Base-by-base conservation (phyloP, 371 early-diverging fungal genomes). In the Parasitella parasitica region DNA sequence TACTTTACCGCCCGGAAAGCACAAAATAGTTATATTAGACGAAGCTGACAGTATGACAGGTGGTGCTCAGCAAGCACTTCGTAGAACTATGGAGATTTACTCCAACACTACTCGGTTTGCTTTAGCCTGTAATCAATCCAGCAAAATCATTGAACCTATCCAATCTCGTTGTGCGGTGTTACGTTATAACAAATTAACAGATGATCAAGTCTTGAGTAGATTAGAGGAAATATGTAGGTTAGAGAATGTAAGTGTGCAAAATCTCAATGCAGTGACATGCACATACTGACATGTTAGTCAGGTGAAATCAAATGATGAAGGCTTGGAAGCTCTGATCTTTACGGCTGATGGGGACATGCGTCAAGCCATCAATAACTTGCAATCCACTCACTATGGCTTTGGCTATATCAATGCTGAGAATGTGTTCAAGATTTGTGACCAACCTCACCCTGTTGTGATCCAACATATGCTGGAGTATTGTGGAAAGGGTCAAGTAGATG, bases 271-370 rank as follows among this genome's bases (percentile, higher is more conserved):
- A 39, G 16, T 39, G 39, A 39, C 39, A 39, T 39, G 39, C n/a
- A n/a, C n/a, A n/a, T n/a, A n/a, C n/a, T n/a, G n/a, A n/a, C n/a
- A n/a, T n/a, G n/a, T n/a, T n/a, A n/a, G n/a, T n/a, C 69, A 85
- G 90, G 95, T 96, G 28, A 72, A 86, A 52, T 89, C 88, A 72
- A 91, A 76, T 20, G 89, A 93, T 4, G 95, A 92, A 57, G 98
- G 97, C 11, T 71, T 98, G 11, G 92, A 95, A 59, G 97, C 97
- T 1, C 73, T 99, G 37, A 90, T 97, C 12, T 97, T 98, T 68
- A 91, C 95, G 15, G 89, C 97, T 7, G 99, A 99, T 60, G 99
- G 99, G 24, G 99, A 99, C 76, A 95, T 99, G 95, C 90, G 99
- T 36, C 98, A 98, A 80, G 98, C 96, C 2, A 83, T 99, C 69